Conservation (phyloP, 2,329 filamentous ascomycete species). For the Paracorniculantispora psalliotae region DNA sequence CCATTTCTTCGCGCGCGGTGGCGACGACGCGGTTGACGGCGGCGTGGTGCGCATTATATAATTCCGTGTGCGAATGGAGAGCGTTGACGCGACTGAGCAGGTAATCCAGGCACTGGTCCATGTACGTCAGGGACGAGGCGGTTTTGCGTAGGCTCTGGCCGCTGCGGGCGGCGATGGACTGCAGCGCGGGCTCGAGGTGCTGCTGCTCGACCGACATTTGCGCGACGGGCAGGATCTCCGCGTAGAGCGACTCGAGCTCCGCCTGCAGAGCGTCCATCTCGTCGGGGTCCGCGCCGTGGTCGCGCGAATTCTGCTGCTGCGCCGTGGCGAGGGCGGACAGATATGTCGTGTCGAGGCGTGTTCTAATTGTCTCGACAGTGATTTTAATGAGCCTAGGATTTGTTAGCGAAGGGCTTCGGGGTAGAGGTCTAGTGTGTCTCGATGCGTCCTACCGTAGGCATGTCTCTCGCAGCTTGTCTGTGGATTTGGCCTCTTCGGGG, state of each 20-base stretch:
- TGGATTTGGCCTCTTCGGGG: slow-evolving; percentile 45
- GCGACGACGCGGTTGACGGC: slow-evolving; percentile 35
- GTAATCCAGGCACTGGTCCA: slow-evolving; percentile 48
- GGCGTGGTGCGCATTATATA: slow-evolving; percentile 41
- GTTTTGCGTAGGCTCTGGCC: slow-evolving; percentile 41
- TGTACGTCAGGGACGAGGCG: slow-evolving; percentile 45
- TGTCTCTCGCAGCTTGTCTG: slow-evolving; percentile 54
- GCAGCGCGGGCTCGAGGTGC: slow-evolving; percentile 56
- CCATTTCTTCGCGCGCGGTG: slow-evolving; percentile 41
- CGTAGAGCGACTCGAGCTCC: slow-evolving; percentile 64
- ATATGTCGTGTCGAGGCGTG: slow-evolving; percentile 52
- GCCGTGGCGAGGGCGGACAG: slow-evolving; percentile 38
- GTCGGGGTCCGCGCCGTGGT: slow-evolving; percentile 24
- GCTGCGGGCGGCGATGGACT: slow-evolving; percentile 38
- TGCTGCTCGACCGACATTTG: slow-evolving; percentile 68
- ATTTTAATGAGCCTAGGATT: slow-evolving; percentile 48
- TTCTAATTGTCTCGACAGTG: slow-evolving; percentile 50
- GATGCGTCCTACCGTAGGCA: slow-evolving; percentile 46
- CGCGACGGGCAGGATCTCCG: slow-evolving; percentile 64
- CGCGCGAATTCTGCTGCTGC: slow-evolving; percentile 22
- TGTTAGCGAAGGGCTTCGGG: neutral
- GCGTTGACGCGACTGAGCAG: slow-evolving; percentile 43
- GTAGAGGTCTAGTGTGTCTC: neutral
- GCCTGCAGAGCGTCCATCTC: slow-evolving; percentile 51
- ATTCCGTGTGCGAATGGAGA: slow-evolving; percentile 38